phyloP scores from a whole-genome alignment of 495 filamentous ascomycete species.

The Ramalina intermedia region DNA sequence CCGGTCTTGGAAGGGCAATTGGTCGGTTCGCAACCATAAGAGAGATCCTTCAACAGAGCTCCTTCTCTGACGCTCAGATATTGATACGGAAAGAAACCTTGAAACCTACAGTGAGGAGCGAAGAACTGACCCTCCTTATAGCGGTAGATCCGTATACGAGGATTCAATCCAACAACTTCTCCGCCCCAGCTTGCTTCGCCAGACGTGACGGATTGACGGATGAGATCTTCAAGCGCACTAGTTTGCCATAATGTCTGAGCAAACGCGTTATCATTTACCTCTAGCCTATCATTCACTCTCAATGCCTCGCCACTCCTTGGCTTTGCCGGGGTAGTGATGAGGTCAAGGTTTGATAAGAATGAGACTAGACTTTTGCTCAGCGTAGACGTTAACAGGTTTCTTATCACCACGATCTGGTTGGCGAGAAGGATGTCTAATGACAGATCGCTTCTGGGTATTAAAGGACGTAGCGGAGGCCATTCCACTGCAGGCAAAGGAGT shows the following conservation, averaged over 20 bases:
- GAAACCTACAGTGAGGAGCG: conserved; percentile 63
- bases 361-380: conserved; percentile 71
- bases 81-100: not conserved
- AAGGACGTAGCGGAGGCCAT: conserved; percentile 69
- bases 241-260: conserved; percentile 58
- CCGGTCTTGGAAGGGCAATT: too few species aligned
- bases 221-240: conserved; percentile 41
- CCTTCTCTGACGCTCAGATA: too few species aligned
- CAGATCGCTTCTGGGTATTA: conserved; percentile 54
- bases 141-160: conserved; percentile 85
- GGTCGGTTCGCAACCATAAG: too few species aligned
- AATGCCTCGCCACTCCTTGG: conserved; percentile 77
- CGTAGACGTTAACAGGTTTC: conserved; percentile 61
- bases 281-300: conserved; percentile 82
- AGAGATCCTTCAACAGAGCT: too few species aligned
- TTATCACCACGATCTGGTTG: conserved; percentile 60
- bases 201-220: conserved; percentile 13
- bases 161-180: conserved; percentile 69
- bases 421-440: conserved; percentile 39
- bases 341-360: conserved; percentile 59
- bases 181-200: conserved; percentile 51
- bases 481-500: conserved; percentile 26
- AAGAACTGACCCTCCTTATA: conserved; percentile 81
- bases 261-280: conserved; percentile 63
- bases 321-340: conserved; percentile 68